Conservation (phyloP, 2,329 filamentous ascomycete genomes). For the Fusarium camptoceras region DNA sequence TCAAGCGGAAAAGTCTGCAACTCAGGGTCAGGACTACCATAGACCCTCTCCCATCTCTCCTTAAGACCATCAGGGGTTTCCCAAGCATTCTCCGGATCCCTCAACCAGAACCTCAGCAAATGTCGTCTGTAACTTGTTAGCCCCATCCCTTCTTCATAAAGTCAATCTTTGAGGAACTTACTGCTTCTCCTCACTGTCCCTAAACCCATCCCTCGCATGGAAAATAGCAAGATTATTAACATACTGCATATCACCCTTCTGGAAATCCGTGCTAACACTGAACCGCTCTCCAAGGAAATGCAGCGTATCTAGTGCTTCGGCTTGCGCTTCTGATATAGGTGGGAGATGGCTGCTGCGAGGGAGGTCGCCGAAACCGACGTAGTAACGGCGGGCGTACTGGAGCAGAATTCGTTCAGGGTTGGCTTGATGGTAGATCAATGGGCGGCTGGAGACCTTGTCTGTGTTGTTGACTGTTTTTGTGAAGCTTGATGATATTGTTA, state of each 20-base stretch:
- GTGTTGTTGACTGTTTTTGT: constrained; percentile 9
- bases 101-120: constrained; percentile 61
- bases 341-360: constrained; percentile 67
- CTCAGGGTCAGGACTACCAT: constrained; percentile 20
- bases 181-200: constrained; percentile 27
- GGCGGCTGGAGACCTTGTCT: constrained; percentile 7
- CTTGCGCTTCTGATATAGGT: constrained; percentile 63
- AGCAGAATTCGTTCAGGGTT: constrained; percentile 9
- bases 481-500: constrained; percentile 2
- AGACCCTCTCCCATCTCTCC: constrained; percentile 29
- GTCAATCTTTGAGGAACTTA: not conserved
- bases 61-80: constrained; percentile 32
- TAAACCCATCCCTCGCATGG: constrained; percentile 62
- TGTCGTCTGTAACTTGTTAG: constrained; percentile 51
- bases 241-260: constrained; percentile 64
- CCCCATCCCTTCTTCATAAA: not conserved
- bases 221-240: constrained; percentile 66
- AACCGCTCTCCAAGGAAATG: constrained; percentile 60
- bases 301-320: constrained; percentile 63
- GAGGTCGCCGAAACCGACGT: constrained; percentile 33
- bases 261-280: constrained; percentile 57
- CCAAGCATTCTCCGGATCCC: constrained; percentile 61
- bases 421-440: constrained; percentile 23
- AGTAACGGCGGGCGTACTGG: constrained; percentile 35
- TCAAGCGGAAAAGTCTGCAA: constrained; percentile 26